Evolutionary conservation across 345 rosid species (phyloP).

Genomic region (Arabis alpina): DNA sequence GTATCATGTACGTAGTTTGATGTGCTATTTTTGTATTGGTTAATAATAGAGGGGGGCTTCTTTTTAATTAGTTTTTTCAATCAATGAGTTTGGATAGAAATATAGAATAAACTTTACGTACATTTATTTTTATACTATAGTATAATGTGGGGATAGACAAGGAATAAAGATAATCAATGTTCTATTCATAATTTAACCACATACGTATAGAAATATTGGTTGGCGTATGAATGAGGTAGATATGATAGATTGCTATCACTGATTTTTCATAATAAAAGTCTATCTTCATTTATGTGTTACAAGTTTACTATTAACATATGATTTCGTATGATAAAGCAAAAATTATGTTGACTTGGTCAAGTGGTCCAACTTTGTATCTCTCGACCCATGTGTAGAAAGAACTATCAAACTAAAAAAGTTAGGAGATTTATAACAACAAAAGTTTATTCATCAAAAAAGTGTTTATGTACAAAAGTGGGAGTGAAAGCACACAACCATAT

Average conservation of each 20-base stretch:
- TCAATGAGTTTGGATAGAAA: conserved; percentile 3
- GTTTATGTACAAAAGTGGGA: background rate
- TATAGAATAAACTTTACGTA: background rate
- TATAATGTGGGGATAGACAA: background rate
- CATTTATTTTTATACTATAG: conserved; percentile 15
- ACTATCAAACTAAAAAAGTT: background rate
- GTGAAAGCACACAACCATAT: no score
- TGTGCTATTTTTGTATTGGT: conserved; percentile 5
- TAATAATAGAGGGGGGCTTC: background rate
- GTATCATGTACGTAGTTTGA: background rate
- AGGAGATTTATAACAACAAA: no score
- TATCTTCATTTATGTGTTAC: background rate
- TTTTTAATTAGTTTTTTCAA: background rate
- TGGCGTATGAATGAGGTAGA: conserved; percentile 32
- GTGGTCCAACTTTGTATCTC: conserved; percentile 11
- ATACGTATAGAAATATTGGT: conserved; percentile 8
- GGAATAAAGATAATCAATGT: background rate
- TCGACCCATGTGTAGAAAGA: background rate
- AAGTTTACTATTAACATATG: background rate
- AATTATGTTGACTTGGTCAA: conserved; percentile 7
- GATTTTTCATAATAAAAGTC: background rate
- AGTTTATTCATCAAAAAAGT: background rate
- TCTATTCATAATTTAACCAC: conserved; percentile 16
- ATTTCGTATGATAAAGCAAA: background rate
- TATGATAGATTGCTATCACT: conserved; percentile 8